Evolutionary conservation across 768 basidiomycete species (phyloP), one percentile per base, ranked within the genome.

Genomic region (Galerina marginata): DNA sequence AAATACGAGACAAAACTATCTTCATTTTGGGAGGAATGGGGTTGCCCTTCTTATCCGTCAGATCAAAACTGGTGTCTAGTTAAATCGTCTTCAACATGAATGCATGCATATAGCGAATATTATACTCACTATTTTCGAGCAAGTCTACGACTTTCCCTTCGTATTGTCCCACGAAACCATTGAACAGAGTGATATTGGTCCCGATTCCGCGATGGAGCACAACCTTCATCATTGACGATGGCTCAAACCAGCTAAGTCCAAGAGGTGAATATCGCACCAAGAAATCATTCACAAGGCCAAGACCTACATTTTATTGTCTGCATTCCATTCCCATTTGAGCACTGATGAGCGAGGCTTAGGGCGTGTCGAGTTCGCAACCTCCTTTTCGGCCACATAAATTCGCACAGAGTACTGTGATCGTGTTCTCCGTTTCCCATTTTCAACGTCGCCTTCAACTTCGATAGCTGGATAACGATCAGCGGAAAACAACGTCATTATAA

Each of bases 281-380:
- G 43, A 44, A 14, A n/a, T 14, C 43, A 44, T 7, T 33, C 43
- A 23, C 39, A 54, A 43, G 15, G 23, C 40, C 16, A 54, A 26
- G 10, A 54, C 53, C 11, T 39, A 54, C 53, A 54, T 23, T 43
- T 40, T 9, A n/a, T 54, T 12, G n/a, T 29, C 42, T 9, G 23
- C 10, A 43, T 42, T 43, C 53, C 39, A 43, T 26, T 54, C 53
- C 53, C 53, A 54, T 26, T 43, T 43, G 25, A 54, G 53, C 16
- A 14, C 39, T 26, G 53, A 42, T 0, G 53, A 39, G 14, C 6
- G 9, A 14, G 16, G 12, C 40, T 26, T 54, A 38, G 42, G 2
- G 15, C 6, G 11, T 12, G 4, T 33, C 7, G 53, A 26, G 6
- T 25, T 15, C 15, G 14, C 12, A 12, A 42, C 16, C 39, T 23